phyloP scores from a whole-genome alignment of 2,329 filamentous ascomycete genomes.

The Pseudogymnoascus verrucosus region DNA sequence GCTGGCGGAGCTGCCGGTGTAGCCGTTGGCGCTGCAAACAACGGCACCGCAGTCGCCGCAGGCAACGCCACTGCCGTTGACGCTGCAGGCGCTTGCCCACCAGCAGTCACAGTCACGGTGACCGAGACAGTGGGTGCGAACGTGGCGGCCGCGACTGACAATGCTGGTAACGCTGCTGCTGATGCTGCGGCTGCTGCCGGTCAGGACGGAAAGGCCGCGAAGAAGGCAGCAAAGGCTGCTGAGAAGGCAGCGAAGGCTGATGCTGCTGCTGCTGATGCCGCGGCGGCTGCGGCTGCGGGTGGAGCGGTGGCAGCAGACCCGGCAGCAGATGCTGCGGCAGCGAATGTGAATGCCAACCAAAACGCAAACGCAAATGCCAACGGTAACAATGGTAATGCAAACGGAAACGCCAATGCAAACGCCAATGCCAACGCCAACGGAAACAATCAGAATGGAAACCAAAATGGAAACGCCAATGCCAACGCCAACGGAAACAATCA shows the following conservation, averaged over 20 bases:
- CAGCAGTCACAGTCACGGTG: not conserved
- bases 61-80: not conserved
- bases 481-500: not conserved
- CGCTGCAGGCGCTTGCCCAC: constrained; percentile 10
- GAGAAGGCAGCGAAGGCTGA: not conserved
- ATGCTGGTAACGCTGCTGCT: not conserved
- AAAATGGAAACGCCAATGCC: not conserved
- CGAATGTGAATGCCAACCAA: not conserved
- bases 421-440: constrained; percentile 11
- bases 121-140: not conserved
- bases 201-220: not conserved
- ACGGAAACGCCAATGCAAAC: too few relatives aligned
- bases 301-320: not conserved
- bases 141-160: not conserved
- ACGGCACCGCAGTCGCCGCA: not conserved
- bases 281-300: not conserved
- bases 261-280: not conserved
- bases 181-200: not conserved
- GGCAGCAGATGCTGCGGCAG: not conserved
- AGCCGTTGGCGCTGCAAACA: not conserved
- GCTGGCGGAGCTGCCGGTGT: not conserved
- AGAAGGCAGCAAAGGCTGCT: not conserved
- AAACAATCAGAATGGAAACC: not conserved
- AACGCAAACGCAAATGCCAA: not conserved
- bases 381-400: too few relatives aligned